Conservation (phyloP, 2,329 filamentous ascomycete species). For the Diaporthe ilicicola region DNA sequence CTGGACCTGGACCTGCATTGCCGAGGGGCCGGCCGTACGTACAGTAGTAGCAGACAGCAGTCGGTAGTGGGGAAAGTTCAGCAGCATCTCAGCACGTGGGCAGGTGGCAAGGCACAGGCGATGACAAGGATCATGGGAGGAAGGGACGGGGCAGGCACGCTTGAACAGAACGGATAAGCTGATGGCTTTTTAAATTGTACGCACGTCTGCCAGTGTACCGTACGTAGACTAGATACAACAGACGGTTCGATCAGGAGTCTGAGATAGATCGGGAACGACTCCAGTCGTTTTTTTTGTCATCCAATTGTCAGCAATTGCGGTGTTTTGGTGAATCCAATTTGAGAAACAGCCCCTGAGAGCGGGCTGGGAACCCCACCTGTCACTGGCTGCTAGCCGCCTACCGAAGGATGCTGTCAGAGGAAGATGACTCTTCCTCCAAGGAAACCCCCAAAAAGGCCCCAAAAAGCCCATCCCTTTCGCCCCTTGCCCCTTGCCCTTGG, state of each 20-base stretch:
- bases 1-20: background rate
- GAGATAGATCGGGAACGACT: too few relatives aligned
- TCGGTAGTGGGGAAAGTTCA: background rate
- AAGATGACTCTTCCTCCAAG: too few relatives aligned
- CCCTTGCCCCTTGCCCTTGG: background rate
- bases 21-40: background rate
- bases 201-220: too few relatives aligned
- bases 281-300: too few relatives aligned
- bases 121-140: slow-evolving; percentile 13
- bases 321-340: slow-evolving; percentile 7
- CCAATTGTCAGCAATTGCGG: background rate
- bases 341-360: slow-evolving; percentile 7
- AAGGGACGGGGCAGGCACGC: background rate
- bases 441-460: too few relatives aligned
- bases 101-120: background rate
- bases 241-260: too few relatives aligned
- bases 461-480: background rate
- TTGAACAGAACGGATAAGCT: too few relatives aligned
- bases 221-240: too few relatives aligned
- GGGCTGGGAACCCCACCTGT: background rate
- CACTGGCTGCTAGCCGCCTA: background rate
- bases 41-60: too few relatives aligned
- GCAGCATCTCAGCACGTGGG: background rate
- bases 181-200: too few relatives aligned
- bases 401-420: background rate